Evolutionary conservation across 805 yeast species (phyloP).

Genomic region (Cyberlindnera sargentensis): DNA sequence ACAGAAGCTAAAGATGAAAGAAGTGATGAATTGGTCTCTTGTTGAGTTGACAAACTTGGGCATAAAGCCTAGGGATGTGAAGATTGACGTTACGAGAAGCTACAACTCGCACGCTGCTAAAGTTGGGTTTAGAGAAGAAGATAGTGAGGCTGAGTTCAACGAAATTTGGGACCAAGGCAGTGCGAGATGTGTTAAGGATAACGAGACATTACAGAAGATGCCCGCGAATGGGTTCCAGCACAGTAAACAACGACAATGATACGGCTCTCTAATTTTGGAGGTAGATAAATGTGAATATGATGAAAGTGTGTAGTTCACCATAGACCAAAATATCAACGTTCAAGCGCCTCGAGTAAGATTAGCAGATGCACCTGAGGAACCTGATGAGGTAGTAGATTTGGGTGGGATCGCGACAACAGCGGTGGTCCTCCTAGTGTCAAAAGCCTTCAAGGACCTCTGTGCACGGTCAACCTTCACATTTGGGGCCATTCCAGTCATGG

Average conservation of each 20-base stretch:
- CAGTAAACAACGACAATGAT: not conserved
- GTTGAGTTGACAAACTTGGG: slow-evolving; percentile 15
- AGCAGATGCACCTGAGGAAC: no score
- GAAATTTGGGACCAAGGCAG: slow-evolving; percentile 4
- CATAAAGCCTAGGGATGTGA: slow-evolving; percentile 11
- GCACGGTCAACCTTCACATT: not conserved
- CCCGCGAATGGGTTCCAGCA: not conserved
- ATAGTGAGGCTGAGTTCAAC: slow-evolving; percentile 2
- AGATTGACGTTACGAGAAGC: slow-evolving; percentile 9
- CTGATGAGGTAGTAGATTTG: no score
- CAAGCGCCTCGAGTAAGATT: no score
- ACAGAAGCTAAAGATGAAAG: not conserved
- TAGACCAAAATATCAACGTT: no score
- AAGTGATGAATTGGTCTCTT: slow-evolving; percentile 13
- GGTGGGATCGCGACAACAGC: not conserved
- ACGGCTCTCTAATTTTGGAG: not conserved
- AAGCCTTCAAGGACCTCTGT: not conserved
- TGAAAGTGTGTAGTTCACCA: no score
- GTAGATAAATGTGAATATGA: not conserved
- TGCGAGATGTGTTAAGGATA: slow-evolving; percentile 4
- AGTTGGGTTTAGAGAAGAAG: slow-evolving; percentile 11
- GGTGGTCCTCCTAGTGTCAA: not conserved
- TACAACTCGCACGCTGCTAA: slow-evolving; percentile 3
- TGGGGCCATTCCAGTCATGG: no score
- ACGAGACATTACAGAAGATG: not conserved